phyloP scores from a whole-genome alignment of 495 filamentous ascomycete species.

The Penicillium soppii region DNA sequence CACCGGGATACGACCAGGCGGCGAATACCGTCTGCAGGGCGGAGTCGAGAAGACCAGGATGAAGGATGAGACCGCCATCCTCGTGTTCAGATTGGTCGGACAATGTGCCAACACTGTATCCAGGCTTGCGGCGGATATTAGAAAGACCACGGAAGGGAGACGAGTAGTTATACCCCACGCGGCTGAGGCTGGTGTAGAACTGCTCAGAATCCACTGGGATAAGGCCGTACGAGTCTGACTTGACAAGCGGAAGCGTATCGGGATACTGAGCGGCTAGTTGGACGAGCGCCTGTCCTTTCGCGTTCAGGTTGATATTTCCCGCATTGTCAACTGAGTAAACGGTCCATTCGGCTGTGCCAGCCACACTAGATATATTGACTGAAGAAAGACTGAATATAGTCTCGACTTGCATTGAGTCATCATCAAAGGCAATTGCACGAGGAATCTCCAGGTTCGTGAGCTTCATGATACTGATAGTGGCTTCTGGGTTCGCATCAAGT shows the following conservation, averaged over 20 bases:
- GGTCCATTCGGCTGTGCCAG: no score
- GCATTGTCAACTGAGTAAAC: no score
- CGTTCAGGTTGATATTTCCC: no score
- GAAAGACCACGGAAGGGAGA: not conserved
- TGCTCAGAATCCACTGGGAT: not conserved
- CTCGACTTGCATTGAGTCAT: no score
- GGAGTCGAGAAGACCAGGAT: conserved; percentile 4
- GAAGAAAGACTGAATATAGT: no score
- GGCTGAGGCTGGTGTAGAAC: not conserved
- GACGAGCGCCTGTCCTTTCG: no score
- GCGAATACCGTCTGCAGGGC: conserved; percentile 5
- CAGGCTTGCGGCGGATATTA: not conserved
- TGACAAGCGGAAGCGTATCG: not conserved
- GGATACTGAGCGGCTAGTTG: not conserved
- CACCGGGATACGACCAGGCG: conserved; percentile 1
- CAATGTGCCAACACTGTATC: not conserved
- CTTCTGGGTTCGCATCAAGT: no score
- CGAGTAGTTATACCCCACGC: not conserved
- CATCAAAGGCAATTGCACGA: no score
- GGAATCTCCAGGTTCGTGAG: no score
- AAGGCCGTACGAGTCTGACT: not conserved
- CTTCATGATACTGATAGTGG: no score
- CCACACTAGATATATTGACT: no score
- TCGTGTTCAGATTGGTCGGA: no score
- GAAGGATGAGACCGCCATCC: not conserved